phyloP scores from a whole-genome alignment of 495 filamentous ascomycete species.

The Penicillium goetzii region DNA sequence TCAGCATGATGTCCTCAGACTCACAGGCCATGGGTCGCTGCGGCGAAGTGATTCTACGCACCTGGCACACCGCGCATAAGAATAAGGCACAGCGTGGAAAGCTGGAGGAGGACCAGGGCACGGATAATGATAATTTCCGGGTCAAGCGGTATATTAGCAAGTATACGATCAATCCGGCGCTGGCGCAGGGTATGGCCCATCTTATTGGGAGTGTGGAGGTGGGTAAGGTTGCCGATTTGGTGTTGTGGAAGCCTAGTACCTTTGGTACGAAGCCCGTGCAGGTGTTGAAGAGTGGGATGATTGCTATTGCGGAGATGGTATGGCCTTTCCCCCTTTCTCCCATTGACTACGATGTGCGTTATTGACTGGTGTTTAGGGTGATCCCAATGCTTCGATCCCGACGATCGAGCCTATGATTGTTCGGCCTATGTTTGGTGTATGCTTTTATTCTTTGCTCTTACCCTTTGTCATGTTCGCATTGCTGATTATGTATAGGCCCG shows the following conservation, averaged over 20 bases:
- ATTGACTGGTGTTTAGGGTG: constrained; percentile 59
- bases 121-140: constrained; percentile 87
- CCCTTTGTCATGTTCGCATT: neutral
- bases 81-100: constrained; percentile 87
- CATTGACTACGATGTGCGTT: too few species aligned
- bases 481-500: constrained; percentile 43
- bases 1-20: constrained; percentile 97
- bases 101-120: constrained; percentile 77
- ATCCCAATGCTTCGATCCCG: constrained; percentile 91
- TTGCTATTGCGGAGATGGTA: constrained; percentile 85
- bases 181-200: constrained; percentile 93
- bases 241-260: constrained; percentile 82
- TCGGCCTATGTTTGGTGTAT: constrained; percentile 82
- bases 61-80: constrained; percentile 98
- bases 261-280: constrained; percentile 87
- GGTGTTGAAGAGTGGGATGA: constrained; percentile 91
- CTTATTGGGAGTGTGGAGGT: constrained; percentile 85
- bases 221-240: constrained; percentile 90
- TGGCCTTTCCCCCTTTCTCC: constrained; percentile 17
- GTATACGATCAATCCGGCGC: constrained; percentile 95
- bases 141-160: constrained; percentile 95
- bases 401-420: constrained; percentile 86
- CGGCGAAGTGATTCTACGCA: constrained; percentile 91
- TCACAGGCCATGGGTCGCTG: constrained; percentile 98
- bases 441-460: constrained; percentile 17